These are phyloP conservation scores for Pseudoturritis turrita DNA, from an alignment of 345 rosid genomes.

Conservation along the genomic window DNA sequence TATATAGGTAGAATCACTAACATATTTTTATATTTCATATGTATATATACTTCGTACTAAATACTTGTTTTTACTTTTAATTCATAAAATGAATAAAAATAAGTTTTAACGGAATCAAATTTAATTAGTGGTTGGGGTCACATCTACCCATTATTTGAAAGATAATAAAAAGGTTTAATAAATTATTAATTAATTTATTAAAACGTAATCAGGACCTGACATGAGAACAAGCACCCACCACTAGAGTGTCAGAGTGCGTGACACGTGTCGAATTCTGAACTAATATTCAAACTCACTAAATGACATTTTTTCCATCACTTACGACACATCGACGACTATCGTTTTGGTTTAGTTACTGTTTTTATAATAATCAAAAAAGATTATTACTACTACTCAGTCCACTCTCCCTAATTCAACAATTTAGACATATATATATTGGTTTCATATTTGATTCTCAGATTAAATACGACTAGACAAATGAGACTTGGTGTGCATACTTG, in stretches of 20 bases:
- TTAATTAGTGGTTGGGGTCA: slow-evolving; percentile 12
- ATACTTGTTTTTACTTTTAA: neutral
- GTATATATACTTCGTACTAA: neutral
- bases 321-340: neutral
- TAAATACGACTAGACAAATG: neutral
- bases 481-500: neutral
- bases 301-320: slow-evolving; percentile 23
- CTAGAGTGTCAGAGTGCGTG: slow-evolving; percentile 24
- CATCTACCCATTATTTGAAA: slow-evolving; percentile 11
- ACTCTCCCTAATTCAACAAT: neutral
- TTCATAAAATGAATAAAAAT: neutral
- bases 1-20: too few relatives aligned
- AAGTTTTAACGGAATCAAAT: slow-evolving; percentile 4
- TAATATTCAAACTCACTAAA: slow-evolving; percentile 25
- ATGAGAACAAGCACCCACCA: slow-evolving; percentile 30
- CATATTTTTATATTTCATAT: neutral
- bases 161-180: neutral
- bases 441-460: neutral
- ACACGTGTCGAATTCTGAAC: slow-evolving; percentile 32
- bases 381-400: neutral
- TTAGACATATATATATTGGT: neutral
- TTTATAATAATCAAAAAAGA: neutral
- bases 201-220: slow-evolving; percentile 24
- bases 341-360: neutral
- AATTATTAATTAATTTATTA: neutral